phyloP scores from a whole-genome alignment of 2,329 filamentous ascomycete species.

The Epichloe scottii region DNA sequence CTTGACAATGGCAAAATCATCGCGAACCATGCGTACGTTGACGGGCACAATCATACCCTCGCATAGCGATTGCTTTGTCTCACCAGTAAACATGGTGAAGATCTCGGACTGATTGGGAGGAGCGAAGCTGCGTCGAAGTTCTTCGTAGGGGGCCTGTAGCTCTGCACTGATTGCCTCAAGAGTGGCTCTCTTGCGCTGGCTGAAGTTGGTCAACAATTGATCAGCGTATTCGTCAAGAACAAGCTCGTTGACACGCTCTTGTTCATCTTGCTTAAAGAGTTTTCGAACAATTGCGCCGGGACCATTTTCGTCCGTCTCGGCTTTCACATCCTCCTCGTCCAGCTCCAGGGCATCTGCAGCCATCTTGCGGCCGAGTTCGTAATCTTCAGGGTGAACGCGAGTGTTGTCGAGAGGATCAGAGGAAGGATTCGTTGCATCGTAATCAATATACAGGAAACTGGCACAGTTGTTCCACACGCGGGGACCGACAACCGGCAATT shows the following conservation, averaged over 20 bases:
- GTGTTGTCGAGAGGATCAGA: constrained; percentile 95
- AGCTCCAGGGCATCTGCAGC: constrained; percentile 91
- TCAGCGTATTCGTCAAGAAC: constrained; percentile 95
- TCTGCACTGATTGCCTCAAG: constrained; percentile 93
- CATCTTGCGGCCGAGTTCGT: constrained; percentile 96
- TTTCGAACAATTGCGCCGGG: constrained; percentile 84
- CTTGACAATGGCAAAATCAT: constrained; percentile 86
- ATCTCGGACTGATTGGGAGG: constrained; percentile 62
- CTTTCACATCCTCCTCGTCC: constrained; percentile 96
- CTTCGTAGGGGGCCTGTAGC: constrained; percentile 84
- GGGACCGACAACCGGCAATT: constrained; percentile 68
- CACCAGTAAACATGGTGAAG: constrained; percentile 94
- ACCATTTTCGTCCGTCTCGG: constrained; percentile 82
- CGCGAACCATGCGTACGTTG: constrained; percentile 75
- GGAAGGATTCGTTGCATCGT: constrained; percentile 66
- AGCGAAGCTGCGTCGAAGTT: constrained; percentile 71
- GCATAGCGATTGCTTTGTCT: constrained; percentile 70
- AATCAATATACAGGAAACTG: constrained; percentile 85
- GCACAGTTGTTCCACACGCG: constrained; percentile 95
- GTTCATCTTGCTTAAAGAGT: constrained; percentile 86
- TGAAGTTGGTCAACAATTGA: constrained; percentile 84
- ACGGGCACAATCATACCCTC: constrained; percentile 91
- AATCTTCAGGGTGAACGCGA: constrained; percentile 94
- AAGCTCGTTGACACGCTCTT: constrained; percentile 91
- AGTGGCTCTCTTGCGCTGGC: constrained; percentile 88